Evolutionary conservation across 2,329 filamentous ascomycete species (phyloP), one percentile per base, ranked within the genome.

Genomic region (Penicillium vulpinum): DNA sequence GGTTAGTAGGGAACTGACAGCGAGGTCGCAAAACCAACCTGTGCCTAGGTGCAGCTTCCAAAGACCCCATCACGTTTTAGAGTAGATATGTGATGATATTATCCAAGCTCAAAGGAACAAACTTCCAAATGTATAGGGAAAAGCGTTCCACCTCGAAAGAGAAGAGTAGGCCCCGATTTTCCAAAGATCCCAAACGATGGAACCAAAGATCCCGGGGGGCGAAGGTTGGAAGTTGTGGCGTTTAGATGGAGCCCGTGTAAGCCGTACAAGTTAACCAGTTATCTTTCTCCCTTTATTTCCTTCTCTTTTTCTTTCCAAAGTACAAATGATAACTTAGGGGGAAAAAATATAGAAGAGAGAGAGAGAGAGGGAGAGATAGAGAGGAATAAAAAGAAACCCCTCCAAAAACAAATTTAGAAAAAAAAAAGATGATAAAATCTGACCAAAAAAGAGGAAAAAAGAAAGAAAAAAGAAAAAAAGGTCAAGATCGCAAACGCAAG

Each of bases 31-130:
- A 55, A 60, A 72, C 69, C 49, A 64, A 73, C 73, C 73, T 75
- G 61, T 74, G 68, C 64, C 71, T 71, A 57, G 67, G 61, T 54
- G 66, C 69, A 58, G 70, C 67, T 68, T 75, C 72, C 64, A 75
- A 68, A 65, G 72, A 72, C 62, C 71, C 72, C 73, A 76, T 76
- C 63, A 69, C 65, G 70, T 50, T 58, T 22, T n/a, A 31, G 13
- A 24, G 15, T 36, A 47, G 9, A 15, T 38, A n/a, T n/a, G n/a
- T n/a, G n/a, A n/a, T n/a, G n/a, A n/a, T n/a, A n/a, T n/a, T n/a
- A n/a, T n/a, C n/a, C n/a, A n/a, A n/a, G n/a, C n/a, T n/a, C n/a
- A n/a, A n/a, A n/a, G n/a, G n/a, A n/a, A n/a, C n/a, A n/a, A n/a
- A n/a, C n/a, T n/a, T n/a, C n/a, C n/a, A n/a, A n/a, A n/a, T n/a